These are phyloP conservation scores for Fraxinus americana DNA, from an alignment of 257 asterid genomes.

Conservation along the genomic window DNA sequence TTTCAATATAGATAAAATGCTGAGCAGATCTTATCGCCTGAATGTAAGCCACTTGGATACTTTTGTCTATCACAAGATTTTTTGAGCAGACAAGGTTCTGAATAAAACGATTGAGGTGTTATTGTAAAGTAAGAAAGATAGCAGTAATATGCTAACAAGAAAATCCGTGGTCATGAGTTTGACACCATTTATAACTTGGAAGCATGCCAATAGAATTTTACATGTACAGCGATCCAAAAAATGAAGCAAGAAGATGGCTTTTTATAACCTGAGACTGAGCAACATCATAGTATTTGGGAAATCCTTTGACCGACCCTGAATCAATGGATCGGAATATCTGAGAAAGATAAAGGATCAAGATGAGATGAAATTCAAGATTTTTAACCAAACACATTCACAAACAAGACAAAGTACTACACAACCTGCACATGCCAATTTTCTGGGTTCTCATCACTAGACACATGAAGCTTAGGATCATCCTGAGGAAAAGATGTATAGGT, in stretches of 20 bases:
- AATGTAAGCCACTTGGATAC: constrained; percentile 85
- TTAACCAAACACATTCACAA: constrained; percentile 21
- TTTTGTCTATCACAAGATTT: constrained; percentile 70
- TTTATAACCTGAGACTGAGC: constrained; percentile 62
- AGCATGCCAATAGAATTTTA: not conserved
- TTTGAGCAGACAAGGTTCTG: constrained; percentile 79
- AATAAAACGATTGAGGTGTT: constrained; percentile 20
- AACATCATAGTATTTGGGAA: constrained; percentile 60
- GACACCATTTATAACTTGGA: not conserved
- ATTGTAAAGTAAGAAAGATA: not conserved
- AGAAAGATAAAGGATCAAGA: constrained; percentile 21
- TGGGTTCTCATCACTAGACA: constrained; percentile 53
- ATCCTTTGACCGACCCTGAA: constrained; percentile 86
- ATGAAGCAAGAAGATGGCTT: constrained; percentile 14
- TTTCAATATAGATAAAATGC: constrained; percentile 83
- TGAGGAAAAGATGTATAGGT: constrained; percentile 41
- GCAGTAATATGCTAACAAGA: constrained; percentile 8
- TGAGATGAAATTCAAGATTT: constrained; percentile 24
- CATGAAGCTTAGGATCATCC: constrained; percentile 71
- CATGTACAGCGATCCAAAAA: not conserved
- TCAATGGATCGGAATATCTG: constrained; percentile 95
- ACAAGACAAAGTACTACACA: constrained; percentile 24
- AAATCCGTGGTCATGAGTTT: not conserved
- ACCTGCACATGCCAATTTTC: constrained; percentile 98
- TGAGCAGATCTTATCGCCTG: constrained; percentile 94